These are phyloP conservation scores for Papiliotrema flavescens DNA, from an alignment of 1,284 basidiomycete species.

Conservation along the genomic window DNA sequence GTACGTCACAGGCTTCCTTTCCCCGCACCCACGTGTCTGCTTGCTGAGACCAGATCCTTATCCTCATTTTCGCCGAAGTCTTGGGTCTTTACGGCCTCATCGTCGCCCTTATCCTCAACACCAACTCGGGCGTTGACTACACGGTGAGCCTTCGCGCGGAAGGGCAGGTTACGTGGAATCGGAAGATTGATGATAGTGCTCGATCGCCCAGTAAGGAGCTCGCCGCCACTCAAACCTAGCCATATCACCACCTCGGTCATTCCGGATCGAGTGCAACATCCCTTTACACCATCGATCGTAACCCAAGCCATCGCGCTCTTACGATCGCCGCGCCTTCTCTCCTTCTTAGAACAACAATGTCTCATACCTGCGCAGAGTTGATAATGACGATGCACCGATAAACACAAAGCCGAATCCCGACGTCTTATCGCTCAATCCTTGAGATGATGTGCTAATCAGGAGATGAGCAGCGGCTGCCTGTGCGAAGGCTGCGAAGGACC, in stretches of 20 bases:
- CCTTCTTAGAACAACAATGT: not conserved
- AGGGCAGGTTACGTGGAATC: no score
- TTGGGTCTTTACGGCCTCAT: constrained; percentile 61
- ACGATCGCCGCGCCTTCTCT: not conserved
- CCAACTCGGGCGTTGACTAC: constrained; percentile 44
- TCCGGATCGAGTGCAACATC: not conserved
- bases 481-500: no score
- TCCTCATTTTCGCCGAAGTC: constrained; percentile 92
- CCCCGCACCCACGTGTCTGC: not conserved
- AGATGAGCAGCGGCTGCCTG: no score
- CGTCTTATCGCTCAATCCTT: no score
- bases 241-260: not conserved
- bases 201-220: not conserved
- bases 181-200: not conserved
- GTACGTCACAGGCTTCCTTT: constrained; percentile 16
- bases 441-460: no score
- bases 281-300: not conserved
- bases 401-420: no score
- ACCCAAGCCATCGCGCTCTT: not conserved
- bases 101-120: constrained; percentile 57
- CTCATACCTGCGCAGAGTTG: no score
- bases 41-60: constrained; percentile 60
- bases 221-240: no score
- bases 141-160: constrained; percentile 13
- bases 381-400: no score